phyloP scores from a whole-genome alignment of 768 basidiomycete species.

The Tubosaeta brunneosetosa region DNA sequence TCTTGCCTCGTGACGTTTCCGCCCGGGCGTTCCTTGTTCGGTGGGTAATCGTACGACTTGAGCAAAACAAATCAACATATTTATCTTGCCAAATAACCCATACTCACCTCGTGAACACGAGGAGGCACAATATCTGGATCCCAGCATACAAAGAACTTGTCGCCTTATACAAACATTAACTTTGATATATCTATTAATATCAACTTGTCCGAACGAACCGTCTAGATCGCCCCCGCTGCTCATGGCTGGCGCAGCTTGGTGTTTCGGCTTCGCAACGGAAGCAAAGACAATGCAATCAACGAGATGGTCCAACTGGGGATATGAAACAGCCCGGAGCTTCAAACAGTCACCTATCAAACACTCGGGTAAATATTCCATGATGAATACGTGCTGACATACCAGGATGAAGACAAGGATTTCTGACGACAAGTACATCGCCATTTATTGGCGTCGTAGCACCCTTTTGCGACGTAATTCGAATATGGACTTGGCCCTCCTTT shows the following conservation, averaged over 20 bases:
- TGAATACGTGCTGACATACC: conserved; percentile 31
- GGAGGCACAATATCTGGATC: conserved; percentile 58
- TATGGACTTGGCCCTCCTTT: conserved; percentile 59
- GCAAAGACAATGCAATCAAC: conserved; percentile 69
- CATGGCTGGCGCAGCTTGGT: conserved; percentile 63
- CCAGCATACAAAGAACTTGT: conserved; percentile 68
- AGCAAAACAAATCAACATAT: neutral
- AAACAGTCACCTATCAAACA: conserved; percentile 49
- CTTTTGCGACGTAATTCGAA: conserved; percentile 50
- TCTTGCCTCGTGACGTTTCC: conserved; percentile 49
- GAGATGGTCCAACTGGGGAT: conserved; percentile 48
- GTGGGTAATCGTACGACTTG: conserved; percentile 65
- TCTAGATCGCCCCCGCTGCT: conserved; percentile 66
- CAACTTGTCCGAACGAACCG: conserved; percentile 28
- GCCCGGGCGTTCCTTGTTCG: conserved; percentile 50
- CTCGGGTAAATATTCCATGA: neutral
- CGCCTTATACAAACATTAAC: conserved; percentile 36
- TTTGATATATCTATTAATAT: neutral
- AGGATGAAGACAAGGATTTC: conserved; percentile 68
- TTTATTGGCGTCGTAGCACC: conserved; percentile 55
- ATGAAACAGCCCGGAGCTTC: conserved; percentile 56
- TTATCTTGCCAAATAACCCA: neutral
- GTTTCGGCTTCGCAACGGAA: conserved; percentile 49
- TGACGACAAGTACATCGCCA: conserved; percentile 57
- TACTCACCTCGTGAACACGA: conserved; percentile 47